Base-by-base conservation (phyloP, 148 eudicot species). In the Amaranthus palmeri region DNA sequence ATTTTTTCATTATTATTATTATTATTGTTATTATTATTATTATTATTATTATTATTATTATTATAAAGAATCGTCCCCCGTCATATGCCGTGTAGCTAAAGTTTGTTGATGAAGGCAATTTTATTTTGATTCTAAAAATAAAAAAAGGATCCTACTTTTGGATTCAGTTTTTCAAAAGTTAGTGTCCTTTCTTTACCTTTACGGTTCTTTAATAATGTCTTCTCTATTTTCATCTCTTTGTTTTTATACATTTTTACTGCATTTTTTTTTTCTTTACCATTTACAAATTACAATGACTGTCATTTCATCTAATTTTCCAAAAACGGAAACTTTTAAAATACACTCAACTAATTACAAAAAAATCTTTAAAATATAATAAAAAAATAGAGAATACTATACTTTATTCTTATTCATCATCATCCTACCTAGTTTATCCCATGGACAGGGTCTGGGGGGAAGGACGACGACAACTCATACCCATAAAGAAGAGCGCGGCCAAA, bases 141-240 rank as follows among this genome's bases (percentile, higher is more conserved):
- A 48, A 9, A 54, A 43, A 48, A 41, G 65, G 12, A 63, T 77
- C 59, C 61, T 72, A 15, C 74, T 80, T 72, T 71, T 80, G 72
- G 59, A 53, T 75, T 72, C 62, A 61, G 52, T 76, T 76, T 72
- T 69, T 67, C 60, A 59, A 76, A 80, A 80, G 73, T 75, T 80
- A 54, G 12, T 11, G 55, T 51, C 66, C 59, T 70, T 58, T 72
- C 55, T 67, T 76, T 49, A 17, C 77, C 70, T 72, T 76, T 76
- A 55, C 46, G 54, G 80, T 65, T 25, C 48, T 55, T 60, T 69
- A 69, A 80, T 76, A 76, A 68, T 80, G 71, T 4, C 57, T 49
- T 48, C 61, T 67, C 47, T 55, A 46, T 65, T 59, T 66, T 70
- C 18, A 48, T 72, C 76, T 72, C 61, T 53, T 72, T 54, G 72